Percentiles rank a stretch among this genome's conserved stretches.
Evolutionary conservation across 2,329 filamentous ascomycete genomes (phyloP).

Genomic region (Salinomyces thailandicus): DNA sequence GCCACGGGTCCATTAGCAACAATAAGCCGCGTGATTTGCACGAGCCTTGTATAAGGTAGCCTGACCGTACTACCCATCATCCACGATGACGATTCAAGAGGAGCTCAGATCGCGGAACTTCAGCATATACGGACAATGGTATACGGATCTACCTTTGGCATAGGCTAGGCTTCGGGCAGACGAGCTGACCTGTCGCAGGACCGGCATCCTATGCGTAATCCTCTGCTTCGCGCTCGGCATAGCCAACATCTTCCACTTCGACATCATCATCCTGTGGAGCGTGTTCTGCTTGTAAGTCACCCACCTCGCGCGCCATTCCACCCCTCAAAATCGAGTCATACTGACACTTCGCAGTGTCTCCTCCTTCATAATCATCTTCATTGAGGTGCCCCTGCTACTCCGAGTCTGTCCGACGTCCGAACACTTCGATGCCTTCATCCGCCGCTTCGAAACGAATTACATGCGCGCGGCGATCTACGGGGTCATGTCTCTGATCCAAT

Average conservation of each 20-base stretch:
- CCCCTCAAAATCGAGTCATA: background rate
- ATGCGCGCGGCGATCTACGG: conserved; percentile 84
- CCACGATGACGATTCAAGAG: conserved; percentile 48
- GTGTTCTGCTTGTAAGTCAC: conserved; percentile 39
- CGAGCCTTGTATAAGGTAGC: too few species aligned
- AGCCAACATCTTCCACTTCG: conserved; percentile 55
- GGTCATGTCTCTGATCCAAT: conserved; percentile 72
- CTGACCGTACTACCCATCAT: too few species aligned
- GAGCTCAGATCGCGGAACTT: conserved; percentile 57
- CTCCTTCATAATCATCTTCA: conserved; percentile 42
- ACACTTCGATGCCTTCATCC: conserved; percentile 80
- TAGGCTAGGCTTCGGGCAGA: too few species aligned
- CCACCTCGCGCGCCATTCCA: background rate
- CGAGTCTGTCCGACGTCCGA: conserved; percentile 94
- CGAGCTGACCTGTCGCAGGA: too few species aligned
- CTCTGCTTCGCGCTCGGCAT: conserved; percentile 59
- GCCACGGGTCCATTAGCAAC: too few species aligned
- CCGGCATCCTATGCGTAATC: conserved; percentile 50
- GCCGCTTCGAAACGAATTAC: conserved; percentile 89
- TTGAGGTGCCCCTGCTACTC: conserved; percentile 80
- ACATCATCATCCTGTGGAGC: conserved; percentile 51
- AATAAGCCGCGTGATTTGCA: too few species aligned
- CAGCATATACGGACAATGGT: conserved; percentile 38
- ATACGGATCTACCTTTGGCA: too few species aligned
- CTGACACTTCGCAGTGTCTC: conserved; percentile 29